phyloP scores from a whole-genome alignment of 139 green algal species.

The Trebouxia sp. region DNA sequence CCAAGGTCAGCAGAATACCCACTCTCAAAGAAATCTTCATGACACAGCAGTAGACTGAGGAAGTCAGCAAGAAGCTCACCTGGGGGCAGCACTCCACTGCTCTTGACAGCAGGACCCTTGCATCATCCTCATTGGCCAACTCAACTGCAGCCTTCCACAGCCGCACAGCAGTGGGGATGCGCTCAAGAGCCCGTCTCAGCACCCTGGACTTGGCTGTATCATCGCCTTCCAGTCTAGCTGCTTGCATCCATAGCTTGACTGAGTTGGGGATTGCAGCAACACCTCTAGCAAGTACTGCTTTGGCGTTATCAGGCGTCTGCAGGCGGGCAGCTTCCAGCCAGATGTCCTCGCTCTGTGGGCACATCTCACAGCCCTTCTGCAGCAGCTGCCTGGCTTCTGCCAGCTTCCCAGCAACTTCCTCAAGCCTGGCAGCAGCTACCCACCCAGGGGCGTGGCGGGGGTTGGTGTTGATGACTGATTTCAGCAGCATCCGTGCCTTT shows the following conservation, averaged over 20 bases:
- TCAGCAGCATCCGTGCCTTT: slow-evolving; percentile 94
- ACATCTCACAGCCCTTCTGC: slow-evolving; percentile 90
- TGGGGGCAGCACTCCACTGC: slow-evolving; percentile 96
- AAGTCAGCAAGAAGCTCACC: background rate
- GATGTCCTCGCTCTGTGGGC: slow-evolving; percentile 94
- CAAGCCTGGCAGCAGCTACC: slow-evolving; percentile 92
- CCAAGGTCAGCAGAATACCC: too few species aligned
- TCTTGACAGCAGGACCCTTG: slow-evolving; percentile 66
- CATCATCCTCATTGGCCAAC: slow-evolving; percentile 90
- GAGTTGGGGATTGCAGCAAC: slow-evolving; percentile 78
- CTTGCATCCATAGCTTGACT: slow-evolving; percentile 93
- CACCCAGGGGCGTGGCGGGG: slow-evolving; percentile 94
- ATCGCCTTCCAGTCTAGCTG: slow-evolving; percentile 74
- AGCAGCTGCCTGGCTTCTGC: slow-evolving; percentile 56
- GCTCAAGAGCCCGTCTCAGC: slow-evolving; percentile 89
- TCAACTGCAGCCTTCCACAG: slow-evolving; percentile 98
- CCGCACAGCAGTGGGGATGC: slow-evolving; percentile 83
- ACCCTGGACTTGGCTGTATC: slow-evolving; percentile 84
- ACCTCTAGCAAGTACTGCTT: slow-evolving; percentile 87
- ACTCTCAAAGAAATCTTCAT: too few species aligned
- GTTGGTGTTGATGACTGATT: slow-evolving; percentile 96
- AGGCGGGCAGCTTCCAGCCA: slow-evolving; percentile 96
- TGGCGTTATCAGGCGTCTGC: slow-evolving; percentile 74
- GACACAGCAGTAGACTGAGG: background rate
- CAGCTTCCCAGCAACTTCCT: slow-evolving; percentile 60